phyloP scores from a whole-genome alignment of 2,329 filamentous ascomycete species.

The Colletotrichum plurivorum region DNA sequence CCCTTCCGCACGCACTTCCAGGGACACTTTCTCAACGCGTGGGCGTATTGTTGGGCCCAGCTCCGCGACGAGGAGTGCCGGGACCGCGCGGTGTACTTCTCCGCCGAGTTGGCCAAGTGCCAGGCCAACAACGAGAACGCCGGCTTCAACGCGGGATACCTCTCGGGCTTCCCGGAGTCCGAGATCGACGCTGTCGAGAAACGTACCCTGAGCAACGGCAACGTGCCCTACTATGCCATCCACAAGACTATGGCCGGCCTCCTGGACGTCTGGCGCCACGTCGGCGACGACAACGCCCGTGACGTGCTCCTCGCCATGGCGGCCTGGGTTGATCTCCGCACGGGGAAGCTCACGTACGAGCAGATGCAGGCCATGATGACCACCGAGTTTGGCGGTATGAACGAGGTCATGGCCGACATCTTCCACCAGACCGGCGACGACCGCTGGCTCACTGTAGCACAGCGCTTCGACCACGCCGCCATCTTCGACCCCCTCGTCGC shows the following conservation, averaged over 20 bases:
- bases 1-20: constrained; percentile 67
- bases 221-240: constrained; percentile 68
- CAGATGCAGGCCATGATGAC: constrained; percentile 64
- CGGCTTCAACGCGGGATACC: constrained; percentile 61
- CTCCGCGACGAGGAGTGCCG: constrained; percentile 59
- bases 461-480: constrained; percentile 64
- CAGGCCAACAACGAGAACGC: constrained; percentile 63
- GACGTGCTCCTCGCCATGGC: constrained; percentile 60
- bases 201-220: constrained; percentile 60
- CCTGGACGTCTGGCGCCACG: constrained; percentile 62
- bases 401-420: constrained; percentile 63
- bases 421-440: constrained; percentile 61
- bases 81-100: constrained; percentile 61
- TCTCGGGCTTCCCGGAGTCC: constrained; percentile 67
- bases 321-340: constrained; percentile 64
- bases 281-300: constrained; percentile 58
- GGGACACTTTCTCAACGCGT: constrained; percentile 65
- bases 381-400: constrained; percentile 69
- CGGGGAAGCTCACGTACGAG: constrained; percentile 54
- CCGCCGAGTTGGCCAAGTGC: constrained; percentile 63
- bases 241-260: constrained; percentile 68
- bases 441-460: constrained; percentile 61
- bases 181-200: constrained; percentile 61
- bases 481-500: constrained; percentile 62
- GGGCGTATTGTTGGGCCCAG: constrained; percentile 63